phyloP scores from a whole-genome alignment of 2,329 filamentous ascomycete genomes.

The Colletotrichum costaricense region DNA sequence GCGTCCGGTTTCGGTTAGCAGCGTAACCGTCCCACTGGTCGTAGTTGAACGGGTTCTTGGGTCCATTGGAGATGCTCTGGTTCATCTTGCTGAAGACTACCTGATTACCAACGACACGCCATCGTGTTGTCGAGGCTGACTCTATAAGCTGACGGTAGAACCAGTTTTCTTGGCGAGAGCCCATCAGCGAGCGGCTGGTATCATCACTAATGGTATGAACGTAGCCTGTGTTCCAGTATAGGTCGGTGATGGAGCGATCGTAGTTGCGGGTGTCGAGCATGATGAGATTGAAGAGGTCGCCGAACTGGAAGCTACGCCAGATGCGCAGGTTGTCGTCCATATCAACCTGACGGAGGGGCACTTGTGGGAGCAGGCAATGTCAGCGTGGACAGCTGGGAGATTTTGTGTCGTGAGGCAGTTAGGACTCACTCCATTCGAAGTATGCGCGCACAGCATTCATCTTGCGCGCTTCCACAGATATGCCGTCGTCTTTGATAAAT shows the following conservation, averaged over 20 bases:
- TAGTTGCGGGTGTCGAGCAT: constrained; percentile 78
- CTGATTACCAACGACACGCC: constrained; percentile 67
- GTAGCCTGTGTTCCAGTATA: no score
- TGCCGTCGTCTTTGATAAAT: constrained; percentile 64
- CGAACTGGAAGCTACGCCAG: constrained; percentile 75
- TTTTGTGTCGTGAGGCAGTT: constrained; percentile 36
- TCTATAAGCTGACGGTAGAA: no score
- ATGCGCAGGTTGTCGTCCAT: constrained; percentile 77
- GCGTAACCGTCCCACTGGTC: constrained; percentile 71
- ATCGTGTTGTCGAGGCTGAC: no score
- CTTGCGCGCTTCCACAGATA: constrained; percentile 75
- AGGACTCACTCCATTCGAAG: constrained; percentile 65
- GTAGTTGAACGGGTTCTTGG: constrained; percentile 45
- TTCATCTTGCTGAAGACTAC: background rate
- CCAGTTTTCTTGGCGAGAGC: no score
- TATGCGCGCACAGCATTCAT: constrained; percentile 78
- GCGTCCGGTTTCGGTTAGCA: constrained; percentile 77
- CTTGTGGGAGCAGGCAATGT: background rate
- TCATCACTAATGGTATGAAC: no score
- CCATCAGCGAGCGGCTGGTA: no score
- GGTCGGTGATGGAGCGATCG: constrained; percentile 55
- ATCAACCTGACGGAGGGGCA: constrained; percentile 62
- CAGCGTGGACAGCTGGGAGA: no score
- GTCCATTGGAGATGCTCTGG: constrained; percentile 74
- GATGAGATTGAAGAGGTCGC: constrained; percentile 73